Conservation (phyloP, 148 eudicot species). For the Heliamphora exappendiculata region DNA sequence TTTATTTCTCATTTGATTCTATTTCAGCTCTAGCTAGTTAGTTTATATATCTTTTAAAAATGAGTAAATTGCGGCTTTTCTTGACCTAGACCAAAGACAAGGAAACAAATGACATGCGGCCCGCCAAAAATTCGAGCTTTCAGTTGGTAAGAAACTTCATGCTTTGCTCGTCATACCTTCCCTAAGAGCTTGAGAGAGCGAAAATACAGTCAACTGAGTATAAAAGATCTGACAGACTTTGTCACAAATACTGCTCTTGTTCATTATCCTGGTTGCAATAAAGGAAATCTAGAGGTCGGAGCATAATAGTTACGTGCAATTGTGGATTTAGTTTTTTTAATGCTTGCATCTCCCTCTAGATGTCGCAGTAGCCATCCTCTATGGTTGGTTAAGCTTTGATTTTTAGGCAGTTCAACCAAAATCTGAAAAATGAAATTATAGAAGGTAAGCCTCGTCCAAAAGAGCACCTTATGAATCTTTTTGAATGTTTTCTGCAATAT, state of each 20-base stretch:
- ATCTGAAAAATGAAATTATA: background rate
- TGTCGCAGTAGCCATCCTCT: background rate
- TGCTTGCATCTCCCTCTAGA: background rate
- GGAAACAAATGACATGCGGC: constrained; percentile 26
- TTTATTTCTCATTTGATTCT: constrained; percentile 11
- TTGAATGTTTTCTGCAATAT: background rate
- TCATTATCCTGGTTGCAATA: constrained; percentile 9
- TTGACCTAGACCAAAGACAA: constrained; percentile 52
- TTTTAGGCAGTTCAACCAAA: background rate
- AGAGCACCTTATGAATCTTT: no score
- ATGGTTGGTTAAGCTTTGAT: background rate
- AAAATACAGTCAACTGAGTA: constrained; percentile 2
- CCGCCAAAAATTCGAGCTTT: constrained; percentile 24
- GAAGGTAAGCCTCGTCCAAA: background rate
- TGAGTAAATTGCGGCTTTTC: constrained; percentile 9
- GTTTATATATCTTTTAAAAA: background rate
- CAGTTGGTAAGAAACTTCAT: constrained; percentile 33
- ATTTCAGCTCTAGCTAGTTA: background rate
- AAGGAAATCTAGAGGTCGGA: constrained; percentile 12
- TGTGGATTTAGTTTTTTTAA: background rate
- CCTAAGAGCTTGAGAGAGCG: constrained; percentile 4
- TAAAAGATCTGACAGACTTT: constrained; percentile 2
- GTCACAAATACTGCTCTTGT: background rate
- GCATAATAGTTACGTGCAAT: background rate
- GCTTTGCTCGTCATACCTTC: constrained; percentile 4